Evolutionary conservation across 495 filamentous ascomycete genomes (phyloP).

Genomic region (Lasiosphaeria miniovina): DNA sequence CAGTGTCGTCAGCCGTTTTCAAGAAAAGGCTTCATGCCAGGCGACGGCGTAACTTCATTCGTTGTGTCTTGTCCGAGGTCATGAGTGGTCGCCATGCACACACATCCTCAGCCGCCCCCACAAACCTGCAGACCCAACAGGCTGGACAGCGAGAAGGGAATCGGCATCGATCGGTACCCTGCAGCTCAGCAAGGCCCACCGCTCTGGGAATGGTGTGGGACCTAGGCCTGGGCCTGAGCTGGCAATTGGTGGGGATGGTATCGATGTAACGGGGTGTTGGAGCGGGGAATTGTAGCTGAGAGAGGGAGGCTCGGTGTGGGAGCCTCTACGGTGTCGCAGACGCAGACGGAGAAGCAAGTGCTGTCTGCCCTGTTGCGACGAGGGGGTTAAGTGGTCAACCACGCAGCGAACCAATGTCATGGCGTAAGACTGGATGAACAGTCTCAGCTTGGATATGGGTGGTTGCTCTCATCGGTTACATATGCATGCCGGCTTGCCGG

Average conservation of each 20-base stretch:
- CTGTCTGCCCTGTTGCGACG: no score
- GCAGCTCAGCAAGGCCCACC: neutral
- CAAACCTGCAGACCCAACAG: neutral
- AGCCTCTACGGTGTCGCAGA: neutral
- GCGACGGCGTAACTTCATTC: no score
- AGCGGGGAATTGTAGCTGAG: neutral
- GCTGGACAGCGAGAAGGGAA: neutral
- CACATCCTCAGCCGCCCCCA: constrained; percentile 1
- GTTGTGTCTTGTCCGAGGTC: neutral
- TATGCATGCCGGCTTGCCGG: no score
- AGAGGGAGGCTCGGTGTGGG: neutral
- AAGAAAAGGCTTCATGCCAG: no score
- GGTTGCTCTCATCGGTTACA: no score
- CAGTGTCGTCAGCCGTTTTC: no score
- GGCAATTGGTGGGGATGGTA: neutral
- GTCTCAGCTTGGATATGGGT: no score
- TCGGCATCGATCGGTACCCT: neutral
- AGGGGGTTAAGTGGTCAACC: no score
- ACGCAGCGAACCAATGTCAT: no score
- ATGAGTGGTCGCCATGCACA: neutral
- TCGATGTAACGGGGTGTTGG: neutral
- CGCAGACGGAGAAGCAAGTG: no score
- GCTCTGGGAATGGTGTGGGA: neutral
- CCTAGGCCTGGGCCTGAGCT: neutral
- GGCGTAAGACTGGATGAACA: no score